A percentile compares a stretch with the other conserved stretches of the same genome.
Evolutionary conservation across 352 stramenopile species (phyloP).

Genomic region (Pythium diclinum): DNA sequence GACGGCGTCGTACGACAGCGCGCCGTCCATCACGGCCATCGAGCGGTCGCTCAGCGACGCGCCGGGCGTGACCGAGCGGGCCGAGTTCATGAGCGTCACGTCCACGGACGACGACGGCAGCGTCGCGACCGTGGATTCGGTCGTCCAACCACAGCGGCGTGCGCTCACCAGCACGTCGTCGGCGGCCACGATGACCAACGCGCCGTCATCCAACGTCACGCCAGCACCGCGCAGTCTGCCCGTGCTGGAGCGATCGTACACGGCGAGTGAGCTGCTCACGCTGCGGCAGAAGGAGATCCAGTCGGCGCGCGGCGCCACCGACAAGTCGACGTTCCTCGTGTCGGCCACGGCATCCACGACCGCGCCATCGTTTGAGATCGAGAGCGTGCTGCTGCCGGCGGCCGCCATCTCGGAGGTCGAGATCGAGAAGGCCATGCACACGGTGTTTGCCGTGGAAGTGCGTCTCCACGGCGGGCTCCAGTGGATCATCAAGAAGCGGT

Average conservation of each 20-base stretch:
- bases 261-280: slow-evolving; percentile 65
- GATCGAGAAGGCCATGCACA: slow-evolving; percentile 82
- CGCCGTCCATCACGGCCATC: slow-evolving; percentile 43
- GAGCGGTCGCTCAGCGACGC: slow-evolving; percentile 33
- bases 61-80: slow-evolving; percentile 33
- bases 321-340: slow-evolving; percentile 38
- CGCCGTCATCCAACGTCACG: not conserved
- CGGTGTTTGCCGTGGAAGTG: slow-evolving; percentile 79
- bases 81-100: slow-evolving; percentile 25
- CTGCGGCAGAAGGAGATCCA: slow-evolving; percentile 50
- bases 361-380: slow-evolving; percentile 77
- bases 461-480: slow-evolving; percentile 73
- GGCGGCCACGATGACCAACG: not conserved
- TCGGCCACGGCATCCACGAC: slow-evolving; percentile 31
- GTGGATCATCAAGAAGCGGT: slow-evolving; percentile 88
- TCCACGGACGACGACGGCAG: slow-evolving; percentile 24
- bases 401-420: slow-evolving; percentile 73
- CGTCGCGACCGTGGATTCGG: not conserved
- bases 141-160: not conserved
- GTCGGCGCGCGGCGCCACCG: slow-evolving; percentile 34
- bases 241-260: slow-evolving; percentile 66
- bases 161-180: not conserved
- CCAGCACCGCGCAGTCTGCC: slow-evolving; percentile 33
- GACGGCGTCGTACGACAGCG: slow-evolving; percentile 39
- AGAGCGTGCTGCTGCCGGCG: slow-evolving; percentile 67